Conservation (phyloP, 2,329 filamentous ascomycete genomes). For the Amesomyces nigricolor region DNA sequence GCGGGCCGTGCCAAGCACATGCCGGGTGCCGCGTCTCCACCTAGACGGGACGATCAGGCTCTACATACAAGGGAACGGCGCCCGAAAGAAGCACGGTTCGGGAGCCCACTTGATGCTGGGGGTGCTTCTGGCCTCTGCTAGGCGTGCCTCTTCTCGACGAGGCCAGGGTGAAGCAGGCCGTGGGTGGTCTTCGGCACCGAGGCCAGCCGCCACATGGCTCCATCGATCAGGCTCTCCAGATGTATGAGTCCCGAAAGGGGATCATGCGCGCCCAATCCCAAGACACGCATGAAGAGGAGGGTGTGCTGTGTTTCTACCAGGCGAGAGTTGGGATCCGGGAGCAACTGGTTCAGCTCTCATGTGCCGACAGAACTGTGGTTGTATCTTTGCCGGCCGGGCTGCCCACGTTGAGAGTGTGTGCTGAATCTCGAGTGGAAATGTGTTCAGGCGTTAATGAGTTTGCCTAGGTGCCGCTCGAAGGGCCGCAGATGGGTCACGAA, state of each 20-base stretch:
- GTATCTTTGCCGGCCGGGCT: no score
- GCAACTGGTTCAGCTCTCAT: no score
- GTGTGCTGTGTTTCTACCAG: no score
- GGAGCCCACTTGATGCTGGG: conserved; percentile 2
- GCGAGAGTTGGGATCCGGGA: no score
- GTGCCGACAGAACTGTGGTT: no score
- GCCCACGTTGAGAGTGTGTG: no score
- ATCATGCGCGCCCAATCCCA: background rate
- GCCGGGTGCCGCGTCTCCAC: conserved; percentile 12
- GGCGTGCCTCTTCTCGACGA: background rate
- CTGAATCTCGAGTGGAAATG: no score
- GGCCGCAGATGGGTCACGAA: conserved; percentile 19
- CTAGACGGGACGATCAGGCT: conserved; percentile 21
- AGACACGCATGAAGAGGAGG: no score
- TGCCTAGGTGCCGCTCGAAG: background rate
- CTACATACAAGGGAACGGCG: conserved; percentile 6
- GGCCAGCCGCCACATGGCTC: background rate
- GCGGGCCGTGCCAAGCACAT: conserved; percentile 1
- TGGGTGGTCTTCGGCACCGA: conserved; percentile 5
- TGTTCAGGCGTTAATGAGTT: no score
- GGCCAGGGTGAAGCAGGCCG: no score
- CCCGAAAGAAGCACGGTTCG: conserved; percentile 8
- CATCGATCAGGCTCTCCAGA: background rate
- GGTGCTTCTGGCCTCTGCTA: background rate
- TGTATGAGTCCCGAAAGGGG: background rate